A percentile compares a stretch with the other conserved stretches of the same genome.
phyloP scores from a whole-genome alignment of 2,329 filamentous ascomycete species.

The Elsinoe fawcettii region DNA sequence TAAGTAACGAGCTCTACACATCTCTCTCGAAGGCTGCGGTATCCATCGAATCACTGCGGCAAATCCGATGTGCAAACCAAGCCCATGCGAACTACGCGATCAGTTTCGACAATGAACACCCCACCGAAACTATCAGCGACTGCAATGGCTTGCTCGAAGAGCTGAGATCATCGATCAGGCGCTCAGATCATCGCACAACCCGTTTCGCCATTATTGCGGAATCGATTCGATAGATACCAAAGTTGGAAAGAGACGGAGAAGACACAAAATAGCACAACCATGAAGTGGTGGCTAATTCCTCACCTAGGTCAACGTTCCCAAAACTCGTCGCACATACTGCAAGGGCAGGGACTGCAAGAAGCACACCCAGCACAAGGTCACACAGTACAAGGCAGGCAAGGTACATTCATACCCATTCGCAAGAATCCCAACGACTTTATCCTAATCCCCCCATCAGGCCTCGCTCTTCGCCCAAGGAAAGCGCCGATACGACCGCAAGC shows the following conservation, averaged over 20 bases:
- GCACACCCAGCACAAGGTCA: constrained; percentile 78
- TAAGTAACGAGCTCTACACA: constrained; percentile 12
- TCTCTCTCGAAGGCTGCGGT: not conserved
- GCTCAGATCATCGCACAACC: not conserved
- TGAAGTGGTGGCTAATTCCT: not conserved
- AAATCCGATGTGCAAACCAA: not conserved
- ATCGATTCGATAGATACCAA: not conserved
- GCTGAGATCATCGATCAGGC: not conserved
- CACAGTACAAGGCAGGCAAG: constrained; percentile 96
- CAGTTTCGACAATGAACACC: not conserved
- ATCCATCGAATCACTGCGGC: not conserved
- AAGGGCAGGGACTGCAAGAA: constrained; percentile 85
- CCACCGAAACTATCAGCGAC: not conserved
- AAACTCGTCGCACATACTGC: constrained; percentile 96
- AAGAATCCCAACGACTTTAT: not conserved
- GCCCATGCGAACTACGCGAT: not conserved
- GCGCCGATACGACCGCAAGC: constrained; percentile 98
- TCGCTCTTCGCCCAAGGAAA: constrained; percentile 97
- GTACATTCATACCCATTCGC: constrained; percentile 36
- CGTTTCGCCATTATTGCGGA: not conserved
- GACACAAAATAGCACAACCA: not conserved
- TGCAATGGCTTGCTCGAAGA: not conserved
- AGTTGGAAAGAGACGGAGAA: not conserved
- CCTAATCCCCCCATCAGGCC: constrained; percentile 45
- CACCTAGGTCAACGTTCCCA: constrained; percentile 90